These are phyloP conservation scores for Microdochium nivale DNA, from an alignment of 2,329 filamentous ascomycete species.

Conservation along the genomic window DNA sequence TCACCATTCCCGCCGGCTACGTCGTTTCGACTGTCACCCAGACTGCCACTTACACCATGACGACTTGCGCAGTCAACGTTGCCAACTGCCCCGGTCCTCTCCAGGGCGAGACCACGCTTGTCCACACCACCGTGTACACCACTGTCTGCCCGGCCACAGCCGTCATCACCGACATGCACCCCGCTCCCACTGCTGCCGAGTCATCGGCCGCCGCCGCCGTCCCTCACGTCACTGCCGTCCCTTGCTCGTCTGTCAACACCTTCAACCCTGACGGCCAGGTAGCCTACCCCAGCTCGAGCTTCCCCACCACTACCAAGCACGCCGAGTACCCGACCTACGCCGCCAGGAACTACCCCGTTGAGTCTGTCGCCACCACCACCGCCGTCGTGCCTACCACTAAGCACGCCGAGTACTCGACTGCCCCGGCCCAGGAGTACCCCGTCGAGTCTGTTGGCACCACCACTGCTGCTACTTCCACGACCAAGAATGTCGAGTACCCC, in stretches of 20 bases:
- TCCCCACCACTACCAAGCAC: too few species aligned
- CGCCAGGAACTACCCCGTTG: slow-evolving; percentile 7
- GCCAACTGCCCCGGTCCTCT: slow-evolving; percentile 29
- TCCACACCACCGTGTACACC: slow-evolving; percentile 21
- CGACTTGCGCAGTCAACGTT: slow-evolving; percentile 25
- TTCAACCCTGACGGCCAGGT: slow-evolving; percentile 7
- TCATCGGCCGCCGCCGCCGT: neutral
- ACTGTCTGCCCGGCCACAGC: slow-evolving; percentile 18
- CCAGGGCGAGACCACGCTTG: slow-evolving; percentile 22
- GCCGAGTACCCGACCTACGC: slow-evolving; percentile 1
- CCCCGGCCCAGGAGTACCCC: neutral
- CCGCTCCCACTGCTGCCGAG: slow-evolving; percentile 5
- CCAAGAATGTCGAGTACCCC: slow-evolving; percentile 1
- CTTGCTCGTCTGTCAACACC: slow-evolving; percentile 7
- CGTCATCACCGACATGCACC: slow-evolving; percentile 11
- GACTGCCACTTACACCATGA: slow-evolving; percentile 20
- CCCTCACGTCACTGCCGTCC: slow-evolving; percentile 9
- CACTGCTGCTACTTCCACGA: slow-evolving; percentile 3
- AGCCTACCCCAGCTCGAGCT: too few species aligned
- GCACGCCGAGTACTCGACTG: slow-evolving; percentile 1
- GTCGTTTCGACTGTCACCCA: slow-evolving; percentile 14
- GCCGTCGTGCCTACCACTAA: slow-evolving; percentile 6
- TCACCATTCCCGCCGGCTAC: slow-evolving; percentile 2
- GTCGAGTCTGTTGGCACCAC: neutral
- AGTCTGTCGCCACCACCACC: slow-evolving; percentile 8